Evolutionary conservation across 2,329 filamentous ascomycete genomes (phyloP), one percentile per base, ranked within the genome.

Genomic region (Colletotrichum cuscutae): DNA sequence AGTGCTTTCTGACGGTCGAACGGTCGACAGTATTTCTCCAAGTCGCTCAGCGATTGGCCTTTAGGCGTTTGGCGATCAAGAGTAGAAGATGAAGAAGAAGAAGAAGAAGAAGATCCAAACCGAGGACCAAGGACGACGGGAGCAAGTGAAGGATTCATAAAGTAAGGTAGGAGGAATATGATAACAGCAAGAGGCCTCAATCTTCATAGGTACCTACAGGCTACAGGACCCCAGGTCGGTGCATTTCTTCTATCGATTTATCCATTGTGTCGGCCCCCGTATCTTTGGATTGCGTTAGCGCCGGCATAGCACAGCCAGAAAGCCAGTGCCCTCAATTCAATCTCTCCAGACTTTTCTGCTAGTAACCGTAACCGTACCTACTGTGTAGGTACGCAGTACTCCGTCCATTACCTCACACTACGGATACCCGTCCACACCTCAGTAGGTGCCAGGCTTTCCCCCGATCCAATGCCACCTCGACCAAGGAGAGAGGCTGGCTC

Each of bases 221-320:
- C 13, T 19, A 42, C 37, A 19, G 13, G 37, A 42, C 7, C 37
- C 37, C 15, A 35, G 7, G n/a, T 13, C 37, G 28, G 46, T 35
- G 46, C 61, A 53, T 53, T 22, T 64, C 13, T 30, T n/a, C 49
- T 1, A 42, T 57, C 63, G 15, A 59, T 58, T 26, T 32, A 58
- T 59, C 30, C 53, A 65, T 32, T 63, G 46, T 53, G 46, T 53
- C 61, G 46, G 46, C 8, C 46, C 62, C 52, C 19, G 61, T 64
- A 35, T 46, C 22, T 30, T 32, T 28, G 42, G 63, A 5, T 53
- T 64, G 30, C 53, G 46, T 22, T 69, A 69, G 65, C 59, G 70
- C 66, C 66, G 70, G 61, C 66, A 65, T n/a, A 65, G 59, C 60
- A 72, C 60, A 65, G 60, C 66, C 65, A 69, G 60, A 70, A 60